phyloP scores from a whole-genome alignment of 73 alveolate species.

The Tetrahymena elliotti region DNA sequence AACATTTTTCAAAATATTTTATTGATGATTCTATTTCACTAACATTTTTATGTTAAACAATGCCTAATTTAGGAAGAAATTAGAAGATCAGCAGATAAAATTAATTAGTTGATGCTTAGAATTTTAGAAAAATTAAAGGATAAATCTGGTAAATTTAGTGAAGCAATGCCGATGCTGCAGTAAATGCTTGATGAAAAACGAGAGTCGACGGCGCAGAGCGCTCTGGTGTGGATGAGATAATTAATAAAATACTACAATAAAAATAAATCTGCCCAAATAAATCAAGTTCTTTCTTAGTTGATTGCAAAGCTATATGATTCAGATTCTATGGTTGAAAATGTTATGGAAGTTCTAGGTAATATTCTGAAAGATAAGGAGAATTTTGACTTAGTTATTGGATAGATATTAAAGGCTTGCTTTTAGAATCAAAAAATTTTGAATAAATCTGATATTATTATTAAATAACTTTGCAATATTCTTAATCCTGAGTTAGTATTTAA shows the following conservation, averaged over 20 bases:
- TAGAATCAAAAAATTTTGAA: conserved; percentile 10
- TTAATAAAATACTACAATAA: conserved; percentile 20
- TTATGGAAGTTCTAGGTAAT: conserved; percentile 32
- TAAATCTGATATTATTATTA: conserved; percentile 21
- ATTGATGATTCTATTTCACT: no score
- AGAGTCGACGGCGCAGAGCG: conserved; percentile 28
- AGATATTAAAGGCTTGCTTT: conserved; percentile 10
- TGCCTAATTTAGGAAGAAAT: conserved; percentile 14
- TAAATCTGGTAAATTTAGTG: conserved; percentile 26
- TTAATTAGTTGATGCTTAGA: conserved; percentile 17
- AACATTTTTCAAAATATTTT: no score
- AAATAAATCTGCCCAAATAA: neutral
- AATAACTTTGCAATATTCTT: conserved; percentile 8
- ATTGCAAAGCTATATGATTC: conserved; percentile 36
- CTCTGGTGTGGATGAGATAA: conserved; percentile 44
- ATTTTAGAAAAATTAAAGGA: conserved; percentile 19
- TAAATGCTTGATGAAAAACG: conserved; percentile 28
- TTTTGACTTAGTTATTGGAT: conserved; percentile 32
- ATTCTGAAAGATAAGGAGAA: conserved; percentile 17
- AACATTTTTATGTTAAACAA: neutral
- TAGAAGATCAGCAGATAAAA: conserved; percentile 38
- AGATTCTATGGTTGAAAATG: conserved; percentile 13
- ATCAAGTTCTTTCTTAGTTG: conserved; percentile 18
- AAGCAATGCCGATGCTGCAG: conserved; percentile 29
- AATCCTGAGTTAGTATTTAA: conserved; percentile 22